Percentiles rank a stretch among this genome's conserved stretches.
phyloP scores from a whole-genome alignment of 148 eudicot genomes.

The Nyssa sinensis region DNA sequence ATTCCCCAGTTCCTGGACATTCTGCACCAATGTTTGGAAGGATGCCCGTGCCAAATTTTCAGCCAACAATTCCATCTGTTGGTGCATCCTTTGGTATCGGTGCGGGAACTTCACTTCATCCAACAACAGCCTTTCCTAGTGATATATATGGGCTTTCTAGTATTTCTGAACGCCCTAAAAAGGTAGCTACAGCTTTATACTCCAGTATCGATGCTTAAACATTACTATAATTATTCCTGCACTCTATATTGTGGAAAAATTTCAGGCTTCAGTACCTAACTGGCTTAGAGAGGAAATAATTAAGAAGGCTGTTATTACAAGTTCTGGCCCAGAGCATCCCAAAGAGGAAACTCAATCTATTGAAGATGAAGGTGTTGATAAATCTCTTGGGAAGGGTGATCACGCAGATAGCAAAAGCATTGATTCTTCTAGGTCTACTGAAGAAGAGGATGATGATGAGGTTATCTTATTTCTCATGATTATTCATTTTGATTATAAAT shows the following conservation, averaged over 20 bases:
- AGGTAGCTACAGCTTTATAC: constrained; percentile 35
- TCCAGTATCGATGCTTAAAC: constrained; percentile 1
- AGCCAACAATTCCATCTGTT: constrained; percentile 47
- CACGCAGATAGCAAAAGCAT: constrained; percentile 76
- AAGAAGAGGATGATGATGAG: constrained; percentile 83
- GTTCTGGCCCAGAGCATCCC: constrained; percentile 46
- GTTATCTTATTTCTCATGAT: constrained; percentile 16
- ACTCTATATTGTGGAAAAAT: constrained; percentile 19
- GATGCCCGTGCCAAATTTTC: constrained; percentile 57
- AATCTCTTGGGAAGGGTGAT: constrained; percentile 55
- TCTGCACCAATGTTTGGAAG: constrained; percentile 60
- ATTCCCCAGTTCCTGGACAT: constrained; percentile 60
- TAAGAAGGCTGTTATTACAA: constrained; percentile 65
- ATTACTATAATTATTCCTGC: background rate
- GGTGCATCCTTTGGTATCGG: constrained; percentile 57
- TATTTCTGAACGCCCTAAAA: constrained; percentile 84
- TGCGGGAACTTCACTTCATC: constrained; percentile 51
- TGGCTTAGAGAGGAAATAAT: constrained; percentile 99
- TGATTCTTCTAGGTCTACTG: constrained; percentile 75
- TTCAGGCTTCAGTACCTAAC: constrained; percentile 88
- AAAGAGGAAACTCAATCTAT: constrained; percentile 51
- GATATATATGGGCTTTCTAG: constrained; percentile 65
- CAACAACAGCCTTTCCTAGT: constrained; percentile 52
- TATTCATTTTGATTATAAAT: background rate
- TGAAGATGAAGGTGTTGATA: constrained; percentile 65